These are phyloP conservation scores for Ganoderma meredithae DNA, from an alignment of 1,284 basidiomycete genomes.

Conservation along the genomic window DNA sequence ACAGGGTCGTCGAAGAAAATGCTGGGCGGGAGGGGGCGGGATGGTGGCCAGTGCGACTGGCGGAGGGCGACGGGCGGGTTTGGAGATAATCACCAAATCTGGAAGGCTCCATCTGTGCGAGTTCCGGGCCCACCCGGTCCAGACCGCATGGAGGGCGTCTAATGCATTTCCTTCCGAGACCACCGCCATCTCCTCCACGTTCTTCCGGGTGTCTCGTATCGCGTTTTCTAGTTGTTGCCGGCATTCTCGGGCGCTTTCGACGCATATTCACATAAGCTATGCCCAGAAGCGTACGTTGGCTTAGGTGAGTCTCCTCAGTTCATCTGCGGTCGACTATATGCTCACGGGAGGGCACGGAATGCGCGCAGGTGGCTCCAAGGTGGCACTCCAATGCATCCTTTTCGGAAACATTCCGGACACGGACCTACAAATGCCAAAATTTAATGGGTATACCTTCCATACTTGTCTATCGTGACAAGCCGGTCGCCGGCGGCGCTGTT, in stretches of 20 bases:
- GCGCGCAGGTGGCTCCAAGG: not conserved
- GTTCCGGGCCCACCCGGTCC: not conserved
- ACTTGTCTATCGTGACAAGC: slow-evolving; percentile 3
- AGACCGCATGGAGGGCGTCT: not conserved
- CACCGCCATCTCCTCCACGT: not conserved
- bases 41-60: not conserved
- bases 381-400: not conserved
- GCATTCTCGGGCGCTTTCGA: not conserved
- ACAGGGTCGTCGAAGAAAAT: not conserved
- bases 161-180: not conserved
- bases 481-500: slow-evolving; percentile 3
- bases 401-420: slow-evolving; percentile 2
- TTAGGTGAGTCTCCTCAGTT: not conserved
- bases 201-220: not conserved
- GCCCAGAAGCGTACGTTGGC: not conserved
- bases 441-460: not conserved
- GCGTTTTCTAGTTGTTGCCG: not conserved
- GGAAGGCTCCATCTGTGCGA: not conserved
- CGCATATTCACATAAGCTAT: not conserved
- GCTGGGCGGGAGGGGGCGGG: not conserved
- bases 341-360: not conserved
- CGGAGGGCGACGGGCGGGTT: slow-evolving; percentile 2
- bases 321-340: not conserved
- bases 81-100: not conserved
- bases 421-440: not conserved